Evolutionary conservation across 2,329 filamentous ascomycete species (phyloP).

Genomic region (Aureobasidium namibiae): DNA sequence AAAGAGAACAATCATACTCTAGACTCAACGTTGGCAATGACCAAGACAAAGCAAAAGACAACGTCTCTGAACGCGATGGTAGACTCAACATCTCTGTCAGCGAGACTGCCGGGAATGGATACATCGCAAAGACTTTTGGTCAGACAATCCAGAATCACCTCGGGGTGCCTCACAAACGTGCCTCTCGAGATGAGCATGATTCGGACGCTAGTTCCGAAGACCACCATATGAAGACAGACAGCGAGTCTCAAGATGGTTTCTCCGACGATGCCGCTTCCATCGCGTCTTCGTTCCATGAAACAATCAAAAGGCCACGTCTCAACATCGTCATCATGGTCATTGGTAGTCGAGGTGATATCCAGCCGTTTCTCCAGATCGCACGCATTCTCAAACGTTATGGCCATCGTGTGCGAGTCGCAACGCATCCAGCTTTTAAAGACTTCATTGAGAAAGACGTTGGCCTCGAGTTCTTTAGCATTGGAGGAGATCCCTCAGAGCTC

Average conservation of each 20-base stretch:
- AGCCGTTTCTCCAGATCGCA: slow-evolving; percentile 70
- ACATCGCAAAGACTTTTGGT: slow-evolving; percentile 65
- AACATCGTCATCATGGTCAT: slow-evolving; percentile 83
- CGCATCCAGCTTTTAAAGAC: slow-evolving; percentile 67
- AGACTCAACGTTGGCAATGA: slow-evolving; percentile 56
- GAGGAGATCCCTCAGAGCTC: slow-evolving; percentile 69
- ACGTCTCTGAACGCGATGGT: slow-evolving; percentile 59
- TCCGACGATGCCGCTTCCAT: slow-evolving; percentile 17
- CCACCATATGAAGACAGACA: slow-evolving; percentile 16
- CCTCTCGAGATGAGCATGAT: slow-evolving; percentile 10
- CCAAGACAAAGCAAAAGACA: slow-evolving; percentile 56
- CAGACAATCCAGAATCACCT: slow-evolving; percentile 53
- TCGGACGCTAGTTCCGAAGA: not conserved
- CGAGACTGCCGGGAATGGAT: slow-evolving; percentile 61
- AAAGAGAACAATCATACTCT: slow-evolving; percentile 32
- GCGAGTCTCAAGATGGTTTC: not conserved
- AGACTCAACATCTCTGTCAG: slow-evolving; percentile 64
- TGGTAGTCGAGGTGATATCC: slow-evolving; percentile 69
- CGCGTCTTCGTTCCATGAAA: slow-evolving; percentile 20
- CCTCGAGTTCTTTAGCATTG: slow-evolving; percentile 72
- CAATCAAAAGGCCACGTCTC: slow-evolving; percentile 40
- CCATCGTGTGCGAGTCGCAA: slow-evolving; percentile 69
- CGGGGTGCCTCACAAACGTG: slow-evolving; percentile 25
- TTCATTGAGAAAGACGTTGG: slow-evolving; percentile 66
- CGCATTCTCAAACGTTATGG: slow-evolving; percentile 65